These are phyloP conservation scores for Tilletia caries DNA, from an alignment of 1,284 basidiomycete species.

Conservation along the genomic window DNA sequence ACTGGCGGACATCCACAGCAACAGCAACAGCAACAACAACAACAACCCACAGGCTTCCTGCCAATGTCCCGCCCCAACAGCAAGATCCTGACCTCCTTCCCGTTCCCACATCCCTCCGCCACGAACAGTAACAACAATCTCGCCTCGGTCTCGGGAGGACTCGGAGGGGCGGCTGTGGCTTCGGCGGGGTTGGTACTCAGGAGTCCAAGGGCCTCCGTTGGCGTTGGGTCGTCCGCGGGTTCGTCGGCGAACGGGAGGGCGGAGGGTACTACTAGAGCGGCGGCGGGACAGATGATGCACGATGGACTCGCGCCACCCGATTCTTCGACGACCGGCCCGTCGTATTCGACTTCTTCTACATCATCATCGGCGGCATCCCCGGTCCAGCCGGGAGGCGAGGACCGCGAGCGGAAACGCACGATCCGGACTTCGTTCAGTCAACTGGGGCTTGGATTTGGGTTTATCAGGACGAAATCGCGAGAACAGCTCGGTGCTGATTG, in stretches of 20 bases:
- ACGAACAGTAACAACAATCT: too few relatives aligned
- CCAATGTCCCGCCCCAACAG: slow-evolving; percentile 22
- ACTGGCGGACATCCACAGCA: not conserved
- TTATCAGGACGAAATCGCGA: too few relatives aligned
- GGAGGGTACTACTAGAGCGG: not conserved
- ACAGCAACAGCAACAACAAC: not conserved
- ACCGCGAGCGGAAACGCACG: not conserved
- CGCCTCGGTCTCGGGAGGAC: not conserved
- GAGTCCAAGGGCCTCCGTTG: not conserved
- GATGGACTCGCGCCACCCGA: slow-evolving; percentile 1
- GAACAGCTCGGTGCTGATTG: too few relatives aligned
- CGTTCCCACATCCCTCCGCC: slow-evolving; percentile 30
- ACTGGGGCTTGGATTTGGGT: too few relatives aligned
- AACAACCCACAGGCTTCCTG: not conserved
- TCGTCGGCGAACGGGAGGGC: not conserved
- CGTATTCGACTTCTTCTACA: slow-evolving; percentile 23
- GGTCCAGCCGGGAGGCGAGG: not conserved
- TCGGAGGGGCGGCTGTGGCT: not conserved
- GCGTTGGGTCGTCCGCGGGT: not conserved
- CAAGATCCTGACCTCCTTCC: slow-evolving; percentile 36
- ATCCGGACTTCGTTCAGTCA: too few relatives aligned
- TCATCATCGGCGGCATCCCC: not conserved
- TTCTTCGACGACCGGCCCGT: slow-evolving; percentile 15
- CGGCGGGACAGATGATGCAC: not conserved
- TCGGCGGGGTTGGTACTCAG: not conserved